Evolutionary conservation across 805 yeast species (phyloP).

Genomic region (Debaryomyces tyrocola): DNA sequence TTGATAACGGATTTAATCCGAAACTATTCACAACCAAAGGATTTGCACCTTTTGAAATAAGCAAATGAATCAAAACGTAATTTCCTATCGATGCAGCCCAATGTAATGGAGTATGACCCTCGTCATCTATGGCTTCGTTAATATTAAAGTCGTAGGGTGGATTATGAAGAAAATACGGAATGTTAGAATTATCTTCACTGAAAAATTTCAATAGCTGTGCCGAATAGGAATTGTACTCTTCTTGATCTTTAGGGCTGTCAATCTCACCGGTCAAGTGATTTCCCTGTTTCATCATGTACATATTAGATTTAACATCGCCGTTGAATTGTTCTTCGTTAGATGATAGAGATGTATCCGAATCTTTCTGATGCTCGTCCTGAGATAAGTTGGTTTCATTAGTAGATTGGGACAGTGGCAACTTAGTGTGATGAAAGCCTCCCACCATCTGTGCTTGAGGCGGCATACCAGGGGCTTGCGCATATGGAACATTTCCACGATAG

Average conservation of each 20-base stretch:
- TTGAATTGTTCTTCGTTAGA: constrained; percentile 22
- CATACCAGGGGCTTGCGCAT: constrained; percentile 6
- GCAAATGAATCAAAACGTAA: constrained; percentile 69
- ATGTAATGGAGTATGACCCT: constrained; percentile 91
- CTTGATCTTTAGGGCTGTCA: constrained; percentile 43
- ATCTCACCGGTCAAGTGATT: constrained; percentile 3
- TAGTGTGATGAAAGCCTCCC: constrained; percentile 17
- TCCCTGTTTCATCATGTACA: not conserved
- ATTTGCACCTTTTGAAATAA: constrained; percentile 75
- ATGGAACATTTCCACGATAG: constrained; percentile 13
- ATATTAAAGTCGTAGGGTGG: constrained; percentile 69
- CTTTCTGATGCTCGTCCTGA: constrained; percentile 37
- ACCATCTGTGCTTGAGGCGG: constrained; percentile 18
- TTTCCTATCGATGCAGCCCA: constrained; percentile 98
- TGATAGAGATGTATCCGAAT: constrained; percentile 41
- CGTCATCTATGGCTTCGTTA: constrained; percentile 83
- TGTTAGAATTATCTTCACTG: constrained; percentile 41
- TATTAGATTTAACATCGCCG: constrained; percentile 3
- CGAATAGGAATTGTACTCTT: constrained; percentile 44
- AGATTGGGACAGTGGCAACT: constrained; percentile 30
- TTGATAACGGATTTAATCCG: constrained; percentile 87
- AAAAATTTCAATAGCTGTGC: constrained; percentile 41
- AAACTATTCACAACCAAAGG: constrained; percentile 49
- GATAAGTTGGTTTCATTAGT: constrained; percentile 48
- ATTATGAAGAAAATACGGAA: constrained; percentile 65